Conservation (phyloP, 83 land plant genomes). For the Larix sibirica region DNA sequence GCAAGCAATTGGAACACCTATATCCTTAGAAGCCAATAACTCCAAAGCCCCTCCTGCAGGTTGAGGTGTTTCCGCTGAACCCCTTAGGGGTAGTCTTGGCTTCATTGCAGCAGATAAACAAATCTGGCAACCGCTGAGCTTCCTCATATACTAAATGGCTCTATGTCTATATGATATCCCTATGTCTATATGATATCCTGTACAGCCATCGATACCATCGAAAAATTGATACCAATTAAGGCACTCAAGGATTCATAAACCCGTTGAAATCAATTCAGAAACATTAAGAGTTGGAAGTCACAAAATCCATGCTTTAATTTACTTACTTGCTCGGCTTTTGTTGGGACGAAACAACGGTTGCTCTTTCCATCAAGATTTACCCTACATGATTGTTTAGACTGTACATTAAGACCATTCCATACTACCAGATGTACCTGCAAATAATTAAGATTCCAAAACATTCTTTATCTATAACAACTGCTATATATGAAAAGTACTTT, state of each 20-base stretch:
- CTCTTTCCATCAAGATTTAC: not conserved
- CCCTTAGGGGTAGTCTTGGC: not conserved
- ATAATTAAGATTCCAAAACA: too few relatives aligned
- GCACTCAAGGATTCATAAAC: too few relatives aligned
- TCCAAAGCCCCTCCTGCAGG: constrained; percentile 8
- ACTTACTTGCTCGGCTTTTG: constrained; percentile 11
- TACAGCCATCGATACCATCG: not conserved
- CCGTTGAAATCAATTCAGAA: too few relatives aligned
- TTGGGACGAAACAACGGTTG: not conserved
- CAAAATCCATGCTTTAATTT: not conserved
- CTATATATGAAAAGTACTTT: too few relatives aligned
- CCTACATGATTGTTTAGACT: not conserved
- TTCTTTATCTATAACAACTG: too few relatives aligned
- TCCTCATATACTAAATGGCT: constrained; percentile 16
- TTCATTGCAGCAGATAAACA: constrained; percentile 9
- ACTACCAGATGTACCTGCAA: constrained; percentile 4
- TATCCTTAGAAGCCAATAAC: constrained; percentile 23
- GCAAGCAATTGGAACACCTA: constrained; percentile 15
- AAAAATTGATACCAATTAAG: too few relatives aligned
- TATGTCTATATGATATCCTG: constrained; percentile 17
- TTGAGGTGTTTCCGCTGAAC: not conserved
- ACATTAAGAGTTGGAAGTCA: not conserved
- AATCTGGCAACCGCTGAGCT: constrained; percentile 7
- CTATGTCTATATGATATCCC: too few relatives aligned
- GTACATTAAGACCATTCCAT: constrained; percentile 15